These are phyloP conservation scores for Wickerhamomyces sp. DNA, from an alignment of 1,139 yeast genomes.

Conservation along the genomic window DNA sequence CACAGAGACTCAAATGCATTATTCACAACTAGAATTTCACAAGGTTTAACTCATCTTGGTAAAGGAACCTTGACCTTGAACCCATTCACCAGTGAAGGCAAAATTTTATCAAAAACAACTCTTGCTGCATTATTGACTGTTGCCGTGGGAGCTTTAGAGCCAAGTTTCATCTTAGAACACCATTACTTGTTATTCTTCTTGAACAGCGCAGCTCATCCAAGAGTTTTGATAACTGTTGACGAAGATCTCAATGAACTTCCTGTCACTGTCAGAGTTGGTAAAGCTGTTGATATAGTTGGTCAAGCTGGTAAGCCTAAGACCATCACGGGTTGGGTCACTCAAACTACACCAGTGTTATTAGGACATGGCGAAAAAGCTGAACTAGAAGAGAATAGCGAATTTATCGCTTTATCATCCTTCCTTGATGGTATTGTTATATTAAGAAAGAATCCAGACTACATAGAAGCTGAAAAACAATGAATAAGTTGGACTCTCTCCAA, in stretches of 20 bases:
- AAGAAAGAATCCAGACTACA: constrained; percentile 83
- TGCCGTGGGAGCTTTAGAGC: constrained; percentile 79
- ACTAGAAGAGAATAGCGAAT: constrained; percentile 85
- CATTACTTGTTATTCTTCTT: constrained; percentile 82
- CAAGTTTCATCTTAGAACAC: constrained; percentile 60
- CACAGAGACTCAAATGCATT: constrained; percentile 89
- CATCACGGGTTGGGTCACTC: constrained; percentile 99
- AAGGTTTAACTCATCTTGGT: constrained; percentile 92
- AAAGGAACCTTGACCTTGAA: constrained; percentile 86
- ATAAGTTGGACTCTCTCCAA: too few species aligned
- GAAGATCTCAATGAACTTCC: constrained; percentile 76
- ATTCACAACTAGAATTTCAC: constrained; percentile 92
- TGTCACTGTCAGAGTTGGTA: constrained; percentile 96
- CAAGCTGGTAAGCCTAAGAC: constrained; percentile 99
- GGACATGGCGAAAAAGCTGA: constrained; percentile 97
- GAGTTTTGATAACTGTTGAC: constrained; percentile 90
- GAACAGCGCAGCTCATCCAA: constrained; percentile 87
- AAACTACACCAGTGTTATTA: constrained; percentile 90
- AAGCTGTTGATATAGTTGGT: constrained; percentile 97
- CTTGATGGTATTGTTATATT: constrained; percentile 92
- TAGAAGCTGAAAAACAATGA: constrained; percentile 44
- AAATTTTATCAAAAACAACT: constrained; percentile 81
- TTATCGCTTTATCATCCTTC: constrained; percentile 73
- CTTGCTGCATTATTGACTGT: constrained; percentile 88
- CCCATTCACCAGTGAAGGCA: constrained; percentile 88